Conservation (phyloP, 2,329 filamentous ascomycete genomes). For the Xenoacremonium recifei region DNA sequence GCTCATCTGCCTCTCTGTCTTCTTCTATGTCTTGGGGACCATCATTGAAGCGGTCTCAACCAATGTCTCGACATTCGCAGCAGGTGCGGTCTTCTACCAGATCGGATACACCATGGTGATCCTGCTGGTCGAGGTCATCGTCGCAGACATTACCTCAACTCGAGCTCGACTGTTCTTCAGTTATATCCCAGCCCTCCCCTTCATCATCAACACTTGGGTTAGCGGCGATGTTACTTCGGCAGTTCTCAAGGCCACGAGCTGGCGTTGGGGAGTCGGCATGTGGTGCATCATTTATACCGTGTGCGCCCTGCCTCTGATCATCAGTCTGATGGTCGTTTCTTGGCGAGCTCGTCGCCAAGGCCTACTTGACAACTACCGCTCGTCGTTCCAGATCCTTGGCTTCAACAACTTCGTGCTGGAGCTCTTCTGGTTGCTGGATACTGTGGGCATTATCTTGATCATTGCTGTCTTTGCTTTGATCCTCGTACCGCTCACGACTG, state of each 20-base stretch:
- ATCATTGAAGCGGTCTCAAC: conserved; percentile 53
- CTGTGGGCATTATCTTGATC: conserved; percentile 43
- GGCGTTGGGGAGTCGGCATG: conserved; percentile 66
- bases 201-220: conserved; percentile 65
- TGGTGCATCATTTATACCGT: conserved; percentile 62
- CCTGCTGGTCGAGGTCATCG: conserved; percentile 61
- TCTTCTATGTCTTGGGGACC: conserved; percentile 59
- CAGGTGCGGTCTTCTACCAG: conserved; percentile 60
- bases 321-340: conserved; percentile 48
- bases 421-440: conserved; percentile 47
- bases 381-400: conserved; percentile 32
- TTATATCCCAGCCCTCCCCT: conserved; percentile 59
- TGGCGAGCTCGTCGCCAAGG: conserved; percentile 53
- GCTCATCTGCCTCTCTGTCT: conserved; percentile 52
- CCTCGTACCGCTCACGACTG: conserved; percentile 44
- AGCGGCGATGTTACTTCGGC: conserved; percentile 54
- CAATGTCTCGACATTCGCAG: conserved; percentile 51
- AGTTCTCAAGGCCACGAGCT: conserved; percentile 48
- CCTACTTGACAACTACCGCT: conserved; percentile 37
- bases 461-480: conserved; percentile 47
- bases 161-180: conserved; percentile 63
- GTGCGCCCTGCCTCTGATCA: conserved; percentile 55
- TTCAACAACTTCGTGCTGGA: conserved; percentile 32
- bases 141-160: conserved; percentile 63
- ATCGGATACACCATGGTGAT: conserved; percentile 63